Conservation (phyloP, 1,139 yeast genomes). For the Scheffersomyces illinoinensis region DNA sequence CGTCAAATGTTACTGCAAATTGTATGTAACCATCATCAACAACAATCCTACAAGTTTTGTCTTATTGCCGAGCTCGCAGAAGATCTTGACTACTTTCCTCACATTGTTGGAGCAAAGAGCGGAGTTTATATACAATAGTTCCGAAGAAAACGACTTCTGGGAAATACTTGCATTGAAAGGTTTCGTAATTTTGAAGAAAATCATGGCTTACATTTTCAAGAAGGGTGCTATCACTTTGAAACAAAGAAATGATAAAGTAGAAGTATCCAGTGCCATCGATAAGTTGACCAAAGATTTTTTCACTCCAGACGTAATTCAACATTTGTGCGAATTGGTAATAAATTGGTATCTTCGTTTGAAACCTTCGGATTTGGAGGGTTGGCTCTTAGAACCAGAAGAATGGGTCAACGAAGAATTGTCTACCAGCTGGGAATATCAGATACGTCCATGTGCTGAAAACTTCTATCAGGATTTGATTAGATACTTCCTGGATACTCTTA, state of each 20-base stretch:
- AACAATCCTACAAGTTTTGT: slow-evolving; percentile 72
- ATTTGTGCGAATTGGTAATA: slow-evolving; percentile 66
- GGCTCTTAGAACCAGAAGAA: slow-evolving; percentile 89
- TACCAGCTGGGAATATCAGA: slow-evolving; percentile 79
- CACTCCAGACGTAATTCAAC: slow-evolving; percentile 53
- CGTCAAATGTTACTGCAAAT: slow-evolving; percentile 73
- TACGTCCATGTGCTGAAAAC: slow-evolving; percentile 86
- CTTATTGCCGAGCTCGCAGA: slow-evolving; percentile 62
- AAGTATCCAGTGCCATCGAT: slow-evolving; percentile 57
- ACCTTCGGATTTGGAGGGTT: slow-evolving; percentile 74
- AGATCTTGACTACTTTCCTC: slow-evolving; percentile 59
- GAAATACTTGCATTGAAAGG: slow-evolving; percentile 74
- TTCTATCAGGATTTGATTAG: slow-evolving; percentile 75
- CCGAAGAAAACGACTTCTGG: slow-evolving; percentile 68
- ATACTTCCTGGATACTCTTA: slow-evolving; percentile 61
- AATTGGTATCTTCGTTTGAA: slow-evolving; percentile 72
- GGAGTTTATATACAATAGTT: slow-evolving; percentile 50
- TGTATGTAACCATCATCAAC: slow-evolving; percentile 58
- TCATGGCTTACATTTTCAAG: slow-evolving; percentile 61
- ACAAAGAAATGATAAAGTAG: slow-evolving; percentile 60
- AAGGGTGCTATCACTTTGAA: slow-evolving; percentile 70
- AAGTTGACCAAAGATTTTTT: slow-evolving; percentile 57
- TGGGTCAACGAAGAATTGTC: slow-evolving; percentile 84
- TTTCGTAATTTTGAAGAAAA: slow-evolving; percentile 61
- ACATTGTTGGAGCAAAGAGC: slow-evolving; percentile 66